Base-by-base conservation (phyloP, 2,329 filamentous ascomycete genomes). In the Colletotrichum endophyticum region DNA sequence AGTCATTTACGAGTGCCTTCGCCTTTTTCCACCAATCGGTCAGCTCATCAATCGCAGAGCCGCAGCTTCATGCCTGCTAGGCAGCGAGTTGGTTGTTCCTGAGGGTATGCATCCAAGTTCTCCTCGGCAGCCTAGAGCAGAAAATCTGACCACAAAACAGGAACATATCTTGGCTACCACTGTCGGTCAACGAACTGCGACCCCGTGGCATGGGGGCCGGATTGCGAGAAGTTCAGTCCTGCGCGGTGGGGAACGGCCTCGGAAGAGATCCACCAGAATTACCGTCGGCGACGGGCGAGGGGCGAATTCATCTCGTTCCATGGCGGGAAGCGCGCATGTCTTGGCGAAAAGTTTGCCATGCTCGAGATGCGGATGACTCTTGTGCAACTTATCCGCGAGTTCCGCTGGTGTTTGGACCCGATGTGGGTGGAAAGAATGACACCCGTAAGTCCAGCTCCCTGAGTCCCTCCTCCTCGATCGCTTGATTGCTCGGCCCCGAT, bases 41-140 rank as follows among this genome's bases (percentile, higher is more conserved):
- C 88, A 89, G 74, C 82, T 90, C 57, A 86, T 89, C 78, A 90
- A 90, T 70, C 84, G 88, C 8, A 84, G 84, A 6, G 84, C 84
- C 0, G 77, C 78, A 56, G 70, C 61, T 19, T 66, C 80, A 6
- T 77, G 78, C 8, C 57, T 79, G 3, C 79, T 84, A 16, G 81
- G 83, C 15, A 76, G 80, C 28, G 78, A 83, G 4, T 78, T 87
- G n/a, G 71, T 79, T 4, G 81, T 87, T 16, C 84, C 84, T 28
- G 57, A 70, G 57, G 68, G 68, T 70, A 53, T 22, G 68, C 56
- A 61, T n/a, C n/a, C n/a, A n/a, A 15, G 7, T n/a, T 5, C 62
- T 64, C 6, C 13, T 39, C 22, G 19, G 32, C 27, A 27, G 22
- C 11, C 27, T 27, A 2, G 25, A 22, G 34, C 22, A 25, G 62